These are phyloP conservation scores for Colletotrichum echinochloae DNA, from an alignment of 2,329 filamentous ascomycete species.

Conservation along the genomic window DNA sequence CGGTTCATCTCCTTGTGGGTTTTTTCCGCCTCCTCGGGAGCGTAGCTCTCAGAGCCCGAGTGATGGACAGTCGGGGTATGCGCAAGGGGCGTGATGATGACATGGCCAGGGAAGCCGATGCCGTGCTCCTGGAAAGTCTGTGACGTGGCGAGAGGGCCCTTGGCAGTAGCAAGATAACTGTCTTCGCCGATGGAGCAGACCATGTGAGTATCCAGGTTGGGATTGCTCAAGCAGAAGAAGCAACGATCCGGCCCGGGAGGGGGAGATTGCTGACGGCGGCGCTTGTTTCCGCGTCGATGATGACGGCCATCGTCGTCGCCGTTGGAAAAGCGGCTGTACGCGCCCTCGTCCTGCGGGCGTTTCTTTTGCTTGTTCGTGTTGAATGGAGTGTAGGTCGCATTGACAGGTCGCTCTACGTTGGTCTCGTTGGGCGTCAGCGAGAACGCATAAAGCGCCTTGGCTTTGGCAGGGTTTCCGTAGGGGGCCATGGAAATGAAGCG, in stretches of 20 bases:
- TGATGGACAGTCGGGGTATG: constrained; percentile 81
- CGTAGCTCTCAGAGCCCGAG: constrained; percentile 67
- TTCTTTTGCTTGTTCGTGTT: constrained; percentile 66
- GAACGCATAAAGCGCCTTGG: constrained; percentile 86
- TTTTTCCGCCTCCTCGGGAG: constrained; percentile 65
- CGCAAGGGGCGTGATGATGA: constrained; percentile 89
- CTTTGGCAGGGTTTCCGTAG: constrained; percentile 80
- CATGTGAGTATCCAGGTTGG: constrained; percentile 85
- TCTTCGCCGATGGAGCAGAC: constrained; percentile 90
- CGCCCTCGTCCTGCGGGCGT: constrained; percentile 62
- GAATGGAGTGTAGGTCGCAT: constrained; percentile 83
- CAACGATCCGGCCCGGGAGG: constrained; percentile 82
- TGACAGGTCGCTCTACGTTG: constrained; percentile 71
- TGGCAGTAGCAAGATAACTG: constrained; percentile 89
- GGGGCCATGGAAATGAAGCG: constrained; percentile 91
- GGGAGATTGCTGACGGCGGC: constrained; percentile 60
- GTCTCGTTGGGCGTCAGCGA: constrained; percentile 74
- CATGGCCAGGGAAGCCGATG: constrained; percentile 83
- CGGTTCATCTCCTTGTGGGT: constrained; percentile 85
- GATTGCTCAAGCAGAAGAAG: constrained; percentile 96
- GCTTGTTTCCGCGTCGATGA: constrained; percentile 58
- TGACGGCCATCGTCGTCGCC: constrained; percentile 55
- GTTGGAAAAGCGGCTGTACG: constrained; percentile 67
- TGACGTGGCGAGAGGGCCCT: constrained; percentile 83
- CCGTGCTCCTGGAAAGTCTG: constrained; percentile 73